These are phyloP conservation scores for Fusarium sulawesiense DNA, from an alignment of 2,329 filamentous ascomycete genomes.

Conservation along the genomic window DNA sequence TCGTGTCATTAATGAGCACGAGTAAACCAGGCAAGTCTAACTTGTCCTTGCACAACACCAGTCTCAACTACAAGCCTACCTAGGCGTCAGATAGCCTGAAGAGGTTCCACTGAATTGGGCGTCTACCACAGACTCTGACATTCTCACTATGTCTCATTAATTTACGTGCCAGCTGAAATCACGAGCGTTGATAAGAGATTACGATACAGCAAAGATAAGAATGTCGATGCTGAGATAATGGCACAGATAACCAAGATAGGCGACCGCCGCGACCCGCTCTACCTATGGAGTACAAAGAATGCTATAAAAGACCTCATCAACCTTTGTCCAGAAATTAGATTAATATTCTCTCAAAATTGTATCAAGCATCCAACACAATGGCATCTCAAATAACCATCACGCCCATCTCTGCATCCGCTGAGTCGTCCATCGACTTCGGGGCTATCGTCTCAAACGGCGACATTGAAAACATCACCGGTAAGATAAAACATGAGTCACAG, in stretches of 20 bases:
- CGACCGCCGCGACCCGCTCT: conserved; percentile 33
- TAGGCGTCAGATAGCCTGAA: background rate
- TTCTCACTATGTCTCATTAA: too few relatives aligned
- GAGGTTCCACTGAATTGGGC: background rate
- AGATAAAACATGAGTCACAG: conserved; percentile 42
- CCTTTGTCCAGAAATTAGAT: background rate
- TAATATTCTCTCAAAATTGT: background rate
- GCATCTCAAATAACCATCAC: conserved; percentile 49
- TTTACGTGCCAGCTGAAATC: background rate
- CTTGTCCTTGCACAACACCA: background rate
- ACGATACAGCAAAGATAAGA: background rate
- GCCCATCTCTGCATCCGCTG: conserved; percentile 52
- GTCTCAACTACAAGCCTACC: background rate
- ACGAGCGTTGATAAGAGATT: background rate
- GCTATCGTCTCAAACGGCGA: conserved; percentile 68
- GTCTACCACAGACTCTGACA: too few relatives aligned
- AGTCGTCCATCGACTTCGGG: conserved; percentile 67
- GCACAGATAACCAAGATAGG: conserved; percentile 27
- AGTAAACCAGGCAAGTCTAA: background rate
- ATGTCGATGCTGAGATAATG: background rate
- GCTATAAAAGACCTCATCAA: conserved; percentile 14
- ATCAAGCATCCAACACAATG: conserved; percentile 23
- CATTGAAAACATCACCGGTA: conserved; percentile 72
- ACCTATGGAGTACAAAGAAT: background rate
- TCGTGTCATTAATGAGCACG: background rate